Evolutionary conservation across 768 basidiomycete genomes (phyloP).

Genomic region (Lactarius deliciosus): DNA sequence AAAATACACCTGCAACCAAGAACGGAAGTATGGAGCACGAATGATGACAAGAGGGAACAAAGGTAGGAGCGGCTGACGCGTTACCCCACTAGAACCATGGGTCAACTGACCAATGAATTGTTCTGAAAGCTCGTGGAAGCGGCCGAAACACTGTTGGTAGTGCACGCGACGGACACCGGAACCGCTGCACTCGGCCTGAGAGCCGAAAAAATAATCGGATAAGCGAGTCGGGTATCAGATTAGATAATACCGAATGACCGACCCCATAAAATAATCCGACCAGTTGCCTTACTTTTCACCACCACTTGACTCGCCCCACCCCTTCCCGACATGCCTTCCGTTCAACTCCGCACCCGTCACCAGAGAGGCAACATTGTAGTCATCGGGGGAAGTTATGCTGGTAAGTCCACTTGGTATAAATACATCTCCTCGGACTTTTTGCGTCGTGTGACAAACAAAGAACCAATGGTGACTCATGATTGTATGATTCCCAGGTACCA

Average conservation of each 20-base stretch:
- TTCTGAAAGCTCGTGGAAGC: too few relatives aligned
- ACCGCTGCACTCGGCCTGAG: too few relatives aligned
- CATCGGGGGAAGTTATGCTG: constrained; percentile 40
- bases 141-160: too few relatives aligned
- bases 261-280: neutral
- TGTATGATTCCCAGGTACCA: constrained; percentile 24
- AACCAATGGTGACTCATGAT: too few relatives aligned
- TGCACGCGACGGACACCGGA: too few relatives aligned
- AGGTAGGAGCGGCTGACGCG: neutral
- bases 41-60: neutral
- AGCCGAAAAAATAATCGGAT: neutral
- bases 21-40: neutral
- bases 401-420: constrained; percentile 22
- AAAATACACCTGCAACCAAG: neutral
- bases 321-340: constrained; percentile 1
- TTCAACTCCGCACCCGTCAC: neutral
- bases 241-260: neutral
- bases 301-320: neutral
- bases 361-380: constrained; percentile 37
- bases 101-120: too few relatives aligned
- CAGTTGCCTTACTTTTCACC: neutral
- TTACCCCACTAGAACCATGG: neutral
- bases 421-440: neutral
- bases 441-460: neutral
- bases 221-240: neutral